A percentile compares a stretch with the other conserved stretches of the same genome.
phyloP scores from a whole-genome alignment of 192 early-diverging fungal species.

The Gamsiella multidivaricata region DNA sequence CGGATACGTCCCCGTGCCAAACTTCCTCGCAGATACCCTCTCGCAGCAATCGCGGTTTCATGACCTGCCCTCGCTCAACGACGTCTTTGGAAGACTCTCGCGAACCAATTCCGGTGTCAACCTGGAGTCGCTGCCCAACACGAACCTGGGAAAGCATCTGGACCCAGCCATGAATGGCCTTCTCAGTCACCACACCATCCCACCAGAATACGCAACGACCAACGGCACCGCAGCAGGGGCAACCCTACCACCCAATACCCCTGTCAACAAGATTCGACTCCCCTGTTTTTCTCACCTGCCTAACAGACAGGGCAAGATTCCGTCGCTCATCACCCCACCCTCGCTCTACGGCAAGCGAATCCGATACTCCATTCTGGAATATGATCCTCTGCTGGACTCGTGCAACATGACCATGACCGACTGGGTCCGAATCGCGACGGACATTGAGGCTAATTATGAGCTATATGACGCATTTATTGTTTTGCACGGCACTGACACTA shows the following conservation, averaged over 20 bases:
- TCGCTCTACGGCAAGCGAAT: conserved; percentile 92
- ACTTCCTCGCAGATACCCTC: conserved; percentile 85
- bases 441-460: conserved; percentile 95
- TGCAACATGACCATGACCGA: conserved; percentile 93
- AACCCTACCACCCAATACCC: conserved; percentile 35
- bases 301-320: conserved; percentile 59
- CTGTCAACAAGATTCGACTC: conserved; percentile 36
- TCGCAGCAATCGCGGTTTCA: conserved; percentile 86
- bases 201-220: conserved; percentile 35
- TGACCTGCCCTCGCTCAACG: conserved; percentile 64
- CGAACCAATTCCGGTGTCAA: conserved; percentile 36
- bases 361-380: conserved; percentile 95
- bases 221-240: conserved; percentile 39
- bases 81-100: conserved; percentile 47
- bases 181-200: conserved; percentile 35
- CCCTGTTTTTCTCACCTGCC: conserved; percentile 49
- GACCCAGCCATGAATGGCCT: conserved; percentile 44
- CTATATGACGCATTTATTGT: conserved; percentile 96
- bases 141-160: conserved; percentile 52
- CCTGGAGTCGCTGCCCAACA: conserved; percentile 23
- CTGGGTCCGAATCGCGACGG: conserved; percentile 96
- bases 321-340: conserved; percentile 82
- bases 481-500: conserved; percentile 93
- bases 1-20: conserved; percentile 81
- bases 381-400: conserved; percentile 94